Conservation (phyloP, 192 early-diverging fungal genomes). For the Pilaira anomala region DNA sequence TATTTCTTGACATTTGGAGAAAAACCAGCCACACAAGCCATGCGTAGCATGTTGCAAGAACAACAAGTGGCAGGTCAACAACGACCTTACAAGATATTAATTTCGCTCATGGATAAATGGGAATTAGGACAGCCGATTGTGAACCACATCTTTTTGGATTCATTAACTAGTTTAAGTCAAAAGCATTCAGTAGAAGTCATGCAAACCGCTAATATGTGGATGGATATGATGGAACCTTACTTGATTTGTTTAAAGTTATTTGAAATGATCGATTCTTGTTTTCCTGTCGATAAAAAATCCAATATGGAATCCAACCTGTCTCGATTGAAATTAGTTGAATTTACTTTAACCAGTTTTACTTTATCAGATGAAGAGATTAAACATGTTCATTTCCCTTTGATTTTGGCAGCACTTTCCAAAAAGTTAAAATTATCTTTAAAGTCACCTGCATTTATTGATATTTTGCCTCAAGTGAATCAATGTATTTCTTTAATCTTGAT, state of each 20-base stretch:
- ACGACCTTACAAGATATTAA: conserved; percentile 74
- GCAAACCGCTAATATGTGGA: conserved; percentile 84
- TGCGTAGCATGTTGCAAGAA: conserved; percentile 49
- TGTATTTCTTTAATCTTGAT: conserved; percentile 31
- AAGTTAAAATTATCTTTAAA: conserved; percentile 32
- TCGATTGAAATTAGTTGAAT: conserved; percentile 61
- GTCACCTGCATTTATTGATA: conserved; percentile 16
- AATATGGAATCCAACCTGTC: conserved; percentile 13
- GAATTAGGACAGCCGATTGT: conserved; percentile 79
- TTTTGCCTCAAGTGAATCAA: conserved; percentile 29
- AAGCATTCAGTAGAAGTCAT: conserved; percentile 48
- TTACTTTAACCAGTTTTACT: conserved; percentile 69
- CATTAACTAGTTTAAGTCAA: conserved; percentile 60
- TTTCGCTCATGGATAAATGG: conserved; percentile 83
- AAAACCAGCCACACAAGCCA: conserved; percentile 47
- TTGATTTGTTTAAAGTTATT: conserved; percentile 78
- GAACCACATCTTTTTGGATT: conserved; percentile 66
- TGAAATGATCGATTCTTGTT: conserved; percentile 46
- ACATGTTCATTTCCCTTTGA: conserved; percentile 79
- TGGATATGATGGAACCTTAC: conserved; percentile 86
- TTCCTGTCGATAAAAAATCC: conserved; percentile 19
- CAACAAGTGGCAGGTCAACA: conserved; percentile 25
- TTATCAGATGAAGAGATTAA: conserved; percentile 80
- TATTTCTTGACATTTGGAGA: conserved; percentile 58
- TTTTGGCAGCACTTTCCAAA: conserved; percentile 56